These are phyloP conservation scores for Chalaropsis thielavioides DNA, from an alignment of 2,329 filamentous ascomycete species.

Conservation along the genomic window DNA sequence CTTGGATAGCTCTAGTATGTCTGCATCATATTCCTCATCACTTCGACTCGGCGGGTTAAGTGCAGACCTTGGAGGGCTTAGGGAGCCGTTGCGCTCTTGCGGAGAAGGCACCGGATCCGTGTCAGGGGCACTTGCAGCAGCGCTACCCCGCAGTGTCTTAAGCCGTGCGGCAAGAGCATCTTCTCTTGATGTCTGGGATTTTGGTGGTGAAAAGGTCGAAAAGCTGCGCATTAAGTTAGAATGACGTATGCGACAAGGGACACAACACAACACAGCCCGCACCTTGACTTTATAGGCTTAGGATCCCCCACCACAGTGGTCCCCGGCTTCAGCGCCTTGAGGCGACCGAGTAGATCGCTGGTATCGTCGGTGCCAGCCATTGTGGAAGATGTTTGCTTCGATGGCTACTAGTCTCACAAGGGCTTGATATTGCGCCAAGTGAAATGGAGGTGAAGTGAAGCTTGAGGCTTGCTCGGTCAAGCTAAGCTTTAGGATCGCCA, in stretches of 20 bases:
- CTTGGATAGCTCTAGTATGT: background rate
- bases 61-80: background rate
- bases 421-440: too few species aligned
- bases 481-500: background rate
- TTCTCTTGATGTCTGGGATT: conserved; percentile 29
- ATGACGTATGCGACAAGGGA: background rate
- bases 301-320: conserved; percentile 22
- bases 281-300: conserved; percentile 5
- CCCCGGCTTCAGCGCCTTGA: conserved; percentile 37
- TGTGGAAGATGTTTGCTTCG: background rate
- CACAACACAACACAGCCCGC: background rate
- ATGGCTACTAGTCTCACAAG: background rate
- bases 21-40: background rate
- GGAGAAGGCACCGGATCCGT: background rate
- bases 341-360: conserved; percentile 32
- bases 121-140: background rate
- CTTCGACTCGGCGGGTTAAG: background rate
- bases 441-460: background rate
- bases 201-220: conserved; percentile 19
- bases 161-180: conserved; percentile 39
- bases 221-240: background rate
- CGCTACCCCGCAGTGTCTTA: conserved; percentile 31
- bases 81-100: background rate
- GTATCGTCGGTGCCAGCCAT: conserved; percentile 11
- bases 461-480: background rate